Percentiles rank a stretch among this genome's conserved stretches.
phyloP scores from a whole-genome alignment of 2,329 filamentous ascomycete species.

The Fusarium luffae region DNA sequence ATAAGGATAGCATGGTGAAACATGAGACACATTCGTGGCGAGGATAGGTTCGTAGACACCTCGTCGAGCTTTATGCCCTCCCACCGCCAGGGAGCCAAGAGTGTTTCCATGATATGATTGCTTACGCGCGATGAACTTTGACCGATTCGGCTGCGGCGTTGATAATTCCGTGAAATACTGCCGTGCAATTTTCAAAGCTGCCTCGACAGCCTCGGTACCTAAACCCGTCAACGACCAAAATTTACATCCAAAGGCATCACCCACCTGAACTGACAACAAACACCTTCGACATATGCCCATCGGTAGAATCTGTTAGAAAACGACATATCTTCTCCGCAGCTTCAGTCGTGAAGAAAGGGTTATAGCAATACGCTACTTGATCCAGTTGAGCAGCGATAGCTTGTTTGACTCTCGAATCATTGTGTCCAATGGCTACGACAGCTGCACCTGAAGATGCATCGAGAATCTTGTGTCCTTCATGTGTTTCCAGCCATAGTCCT shows the following conservation, averaged over 20 bases:
- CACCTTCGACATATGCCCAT: constrained; percentile 15
- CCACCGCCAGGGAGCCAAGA: constrained; percentile 12
- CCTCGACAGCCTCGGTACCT: constrained; percentile 40
- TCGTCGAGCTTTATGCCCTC: constrained; percentile 37
- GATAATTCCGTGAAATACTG: constrained; percentile 38
- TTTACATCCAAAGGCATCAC: fast-evolving
- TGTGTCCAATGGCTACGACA: constrained; percentile 32
- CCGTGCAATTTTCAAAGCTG: constrained; percentile 35
- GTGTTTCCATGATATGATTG: constrained; percentile 41
- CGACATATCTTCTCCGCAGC: constrained; percentile 20
- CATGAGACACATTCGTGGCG: constrained; percentile 42
- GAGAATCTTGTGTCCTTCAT: constrained; percentile 15
- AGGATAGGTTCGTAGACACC: constrained; percentile 44
- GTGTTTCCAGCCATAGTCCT: constrained; percentile 27
- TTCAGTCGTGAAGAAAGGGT: constrained; percentile 30
- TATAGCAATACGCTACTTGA: constrained; percentile 30
- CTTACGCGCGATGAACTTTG: constrained; percentile 28
- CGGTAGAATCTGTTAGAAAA: constrained; percentile 24
- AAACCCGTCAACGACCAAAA: too few species aligned
- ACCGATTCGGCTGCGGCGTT: constrained; percentile 20
- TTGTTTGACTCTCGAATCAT: constrained; percentile 22
- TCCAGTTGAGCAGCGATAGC: constrained; percentile 25
- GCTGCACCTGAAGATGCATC: constrained; percentile 36
- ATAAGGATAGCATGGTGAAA: constrained; percentile 45
- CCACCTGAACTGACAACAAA: constrained; percentile 30